These are phyloP conservation scores for Neonectria ditissima DNA, from an alignment of 2,329 filamentous ascomycete genomes.

Conservation along the genomic window DNA sequence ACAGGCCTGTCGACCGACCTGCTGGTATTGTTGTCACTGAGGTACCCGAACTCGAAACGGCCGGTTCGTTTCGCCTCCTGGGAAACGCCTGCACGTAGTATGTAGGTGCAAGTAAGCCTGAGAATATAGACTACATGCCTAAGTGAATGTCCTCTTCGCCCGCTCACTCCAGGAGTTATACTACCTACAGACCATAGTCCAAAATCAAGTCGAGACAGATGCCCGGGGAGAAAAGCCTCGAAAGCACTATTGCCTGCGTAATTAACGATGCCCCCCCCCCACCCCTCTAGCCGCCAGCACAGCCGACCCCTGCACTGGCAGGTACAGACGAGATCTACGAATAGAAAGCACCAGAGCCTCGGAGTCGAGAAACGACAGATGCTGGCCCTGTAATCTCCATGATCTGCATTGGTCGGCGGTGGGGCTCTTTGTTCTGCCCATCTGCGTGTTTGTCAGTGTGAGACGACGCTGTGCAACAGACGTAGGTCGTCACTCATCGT, in stretches of 20 bases:
- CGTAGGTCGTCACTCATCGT: conserved; percentile 10
- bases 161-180: background rate
- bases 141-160: background rate
- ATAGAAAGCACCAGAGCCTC: background rate
- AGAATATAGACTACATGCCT: conserved; percentile 5
- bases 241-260: background rate
- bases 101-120: background rate
- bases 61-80: conserved; percentile 30
- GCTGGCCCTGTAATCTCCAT: conserved; percentile 42
- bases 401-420: conserved; percentile 28
- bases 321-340: conserved; percentile 17
- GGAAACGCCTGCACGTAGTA: background rate
- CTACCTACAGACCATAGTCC: background rate
- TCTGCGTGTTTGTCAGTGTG: conserved; percentile 20
- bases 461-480: conserved; percentile 29
- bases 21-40: conserved; percentile 17
- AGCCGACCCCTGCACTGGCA: conserved; percentile 4
- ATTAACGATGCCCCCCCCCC: background rate
- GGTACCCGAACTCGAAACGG: conserved; percentile 37
- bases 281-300: background rate
- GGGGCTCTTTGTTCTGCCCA: conserved; percentile 18
- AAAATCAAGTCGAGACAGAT: background rate
- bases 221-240: too few species aligned
- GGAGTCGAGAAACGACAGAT: conserved; percentile 19
- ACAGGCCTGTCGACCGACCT: background rate